Conservation (phyloP, 176 grass and related monocot genomes). For the Avena insularis region DNA sequence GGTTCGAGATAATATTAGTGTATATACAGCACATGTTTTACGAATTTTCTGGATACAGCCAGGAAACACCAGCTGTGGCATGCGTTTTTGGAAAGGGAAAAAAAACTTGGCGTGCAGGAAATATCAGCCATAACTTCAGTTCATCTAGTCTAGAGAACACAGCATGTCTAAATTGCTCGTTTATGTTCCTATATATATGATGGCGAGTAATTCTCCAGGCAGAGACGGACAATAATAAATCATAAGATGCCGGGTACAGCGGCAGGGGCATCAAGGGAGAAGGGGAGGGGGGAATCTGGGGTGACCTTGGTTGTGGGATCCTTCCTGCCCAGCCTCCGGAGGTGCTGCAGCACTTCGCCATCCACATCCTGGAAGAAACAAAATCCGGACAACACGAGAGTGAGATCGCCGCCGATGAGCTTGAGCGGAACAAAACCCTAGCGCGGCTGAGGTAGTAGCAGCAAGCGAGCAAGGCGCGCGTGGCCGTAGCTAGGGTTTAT, state of each 20-base stretch:
- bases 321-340: conserved; percentile 87
- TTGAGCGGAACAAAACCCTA: conserved; percentile 5
- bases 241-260: no score
- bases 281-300: background rate
- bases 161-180: background rate
- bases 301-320: conserved; percentile 91
- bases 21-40: background rate
- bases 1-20: background rate
- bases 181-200: no score
- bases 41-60: background rate
- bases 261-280: no score
- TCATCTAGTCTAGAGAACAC: conserved; percentile 8
- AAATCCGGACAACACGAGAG: background rate
- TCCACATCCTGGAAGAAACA: conserved; percentile 69
- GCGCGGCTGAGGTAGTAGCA: background rate
- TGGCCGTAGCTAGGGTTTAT: background rate
- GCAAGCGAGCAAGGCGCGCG: background rate
- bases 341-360: conserved; percentile 78
- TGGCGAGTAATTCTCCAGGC: no score
- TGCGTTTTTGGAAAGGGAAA: background rate
- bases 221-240: no score
- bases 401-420: background rate
- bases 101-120: background rate
- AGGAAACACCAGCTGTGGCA: background rate
- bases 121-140: background rate